phyloP scores from a whole-genome alignment of 2,329 filamentous ascomycete genomes.

The Sporothrix humicola region DNA sequence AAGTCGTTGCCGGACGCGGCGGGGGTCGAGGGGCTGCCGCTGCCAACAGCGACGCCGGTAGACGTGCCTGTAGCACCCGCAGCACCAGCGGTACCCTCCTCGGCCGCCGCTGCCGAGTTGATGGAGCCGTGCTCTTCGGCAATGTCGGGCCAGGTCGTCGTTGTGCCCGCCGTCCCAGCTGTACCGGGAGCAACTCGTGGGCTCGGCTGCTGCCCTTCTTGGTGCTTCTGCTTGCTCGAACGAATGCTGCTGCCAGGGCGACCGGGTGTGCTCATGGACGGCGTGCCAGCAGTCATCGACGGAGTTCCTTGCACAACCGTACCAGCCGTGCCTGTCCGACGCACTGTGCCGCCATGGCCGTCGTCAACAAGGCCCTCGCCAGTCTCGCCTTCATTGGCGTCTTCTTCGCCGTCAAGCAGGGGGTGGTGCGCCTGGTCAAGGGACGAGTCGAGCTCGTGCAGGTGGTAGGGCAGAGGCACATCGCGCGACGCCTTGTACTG shows the following conservation, averaged over 20 bases:
- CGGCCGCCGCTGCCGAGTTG: slow-evolving; percentile 17
- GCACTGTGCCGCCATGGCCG: background rate
- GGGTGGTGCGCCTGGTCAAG: slow-evolving; percentile 31
- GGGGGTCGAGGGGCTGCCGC: background rate
- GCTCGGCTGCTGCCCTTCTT: background rate
- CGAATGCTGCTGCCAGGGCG: slow-evolving; percentile 16
- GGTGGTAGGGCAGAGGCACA: slow-evolving; percentile 80
- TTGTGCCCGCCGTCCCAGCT: background rate
- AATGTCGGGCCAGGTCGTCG: background rate
- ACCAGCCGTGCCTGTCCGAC: background rate
- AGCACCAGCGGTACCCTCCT: slow-evolving; percentile 24
- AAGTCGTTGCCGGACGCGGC: slow-evolving; percentile 11
- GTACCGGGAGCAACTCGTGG: slow-evolving; percentile 13
- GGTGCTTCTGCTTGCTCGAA: background rate
- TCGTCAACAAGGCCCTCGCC: background rate
- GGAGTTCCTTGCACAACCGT: slow-evolving; percentile 38
- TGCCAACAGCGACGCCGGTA: background rate
- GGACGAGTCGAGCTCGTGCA: slow-evolving; percentile 46
- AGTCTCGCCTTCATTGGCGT: background rate
- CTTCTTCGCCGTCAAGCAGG: slow-evolving; percentile 32
- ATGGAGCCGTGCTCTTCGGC: slow-evolving; percentile 6
- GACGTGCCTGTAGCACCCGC: background rate
- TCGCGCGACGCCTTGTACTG: slow-evolving; percentile 90
- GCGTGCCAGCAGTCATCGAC: background rate
- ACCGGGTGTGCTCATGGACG: background rate